Evolutionary conservation across 2,329 filamentous ascomycete species (phyloP).

Genomic region (Fusarium longipes): DNA sequence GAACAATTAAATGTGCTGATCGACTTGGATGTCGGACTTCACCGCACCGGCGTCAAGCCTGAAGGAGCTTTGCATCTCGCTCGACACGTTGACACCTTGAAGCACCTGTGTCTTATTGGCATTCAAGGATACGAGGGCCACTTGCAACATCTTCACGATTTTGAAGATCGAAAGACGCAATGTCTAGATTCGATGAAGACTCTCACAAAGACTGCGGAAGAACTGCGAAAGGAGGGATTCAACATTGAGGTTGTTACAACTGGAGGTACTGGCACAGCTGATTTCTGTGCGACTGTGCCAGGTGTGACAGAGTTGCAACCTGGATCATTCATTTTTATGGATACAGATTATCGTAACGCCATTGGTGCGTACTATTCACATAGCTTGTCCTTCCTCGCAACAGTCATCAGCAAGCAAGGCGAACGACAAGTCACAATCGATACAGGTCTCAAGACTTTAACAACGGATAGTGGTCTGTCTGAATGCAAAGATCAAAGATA

Average conservation of each 20-base stretch:
- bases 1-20: conserved; percentile 25
- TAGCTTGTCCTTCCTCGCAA: conserved; percentile 46
- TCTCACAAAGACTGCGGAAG: conserved; percentile 14
- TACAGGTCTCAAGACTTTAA: conserved; percentile 27
- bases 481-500: conserved; percentile 37
- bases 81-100: conserved; percentile 4
- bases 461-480: conserved; percentile 31
- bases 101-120: conserved; percentile 26
- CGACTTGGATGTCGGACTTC: conserved; percentile 33
- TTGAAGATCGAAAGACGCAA: conserved; percentile 25
- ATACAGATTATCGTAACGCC: conserved; percentile 66
- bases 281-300: conserved; percentile 62
- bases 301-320: conserved; percentile 66
- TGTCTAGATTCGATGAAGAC: conserved; percentile 30
- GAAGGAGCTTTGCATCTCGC: conserved; percentile 14
- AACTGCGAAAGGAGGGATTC: background rate
- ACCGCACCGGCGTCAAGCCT: conserved; percentile 10
- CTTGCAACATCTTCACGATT: conserved; percentile 31
- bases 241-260: conserved; percentile 30
- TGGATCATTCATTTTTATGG: conserved; percentile 68
- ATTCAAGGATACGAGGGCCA: conserved; percentile 38
- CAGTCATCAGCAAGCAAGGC: conserved; percentile 30
- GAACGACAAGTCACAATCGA: conserved; percentile 35
- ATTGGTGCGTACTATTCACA: conserved; percentile 61
- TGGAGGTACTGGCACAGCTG: conserved; percentile 43